Conservation (phyloP, 306 rosid species). For the Heteromeles arbutifolia region DNA sequence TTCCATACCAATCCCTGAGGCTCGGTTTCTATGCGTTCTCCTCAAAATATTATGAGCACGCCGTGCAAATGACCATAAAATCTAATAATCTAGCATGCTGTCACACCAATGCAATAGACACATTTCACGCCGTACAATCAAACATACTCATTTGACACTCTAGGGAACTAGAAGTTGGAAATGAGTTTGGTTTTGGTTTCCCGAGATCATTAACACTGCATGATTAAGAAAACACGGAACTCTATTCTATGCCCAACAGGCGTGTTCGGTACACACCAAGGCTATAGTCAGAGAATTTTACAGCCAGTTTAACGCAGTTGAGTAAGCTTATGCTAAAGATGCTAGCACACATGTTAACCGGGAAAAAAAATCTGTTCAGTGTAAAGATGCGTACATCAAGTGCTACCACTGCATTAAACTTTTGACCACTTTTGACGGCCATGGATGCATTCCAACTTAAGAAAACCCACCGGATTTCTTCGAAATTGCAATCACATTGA, state of each 20-base stretch:
- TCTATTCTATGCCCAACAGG: background rate
- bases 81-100: background rate
- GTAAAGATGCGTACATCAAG: background rate
- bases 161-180: background rate
- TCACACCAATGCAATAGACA: background rate
- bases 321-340: background rate
- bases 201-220: background rate
- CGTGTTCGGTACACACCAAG: background rate
- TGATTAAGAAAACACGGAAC: background rate
- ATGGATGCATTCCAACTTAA: background rate
- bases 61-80: background rate
- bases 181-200: background rate
- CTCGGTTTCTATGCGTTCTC: too few relatives aligned
- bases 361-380: background rate
- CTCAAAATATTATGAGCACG: background rate
- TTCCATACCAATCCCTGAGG: too few relatives aligned
- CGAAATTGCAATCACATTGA: slow-evolving; percentile 70
- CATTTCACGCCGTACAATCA: background rate
- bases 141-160: background rate
- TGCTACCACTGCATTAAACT: background rate
- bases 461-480: slow-evolving; percentile 35
- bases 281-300: background rate
- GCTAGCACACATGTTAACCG: background rate
- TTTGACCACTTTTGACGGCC: background rate
- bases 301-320: background rate